Percentiles rank a stretch among this genome's conserved stretches.
These are phyloP conservation scores for Anthracocystis panici-leucophaei DNA, from an alignment of 1,284 basidiomycete genomes.

Conservation along the genomic window DNA sequence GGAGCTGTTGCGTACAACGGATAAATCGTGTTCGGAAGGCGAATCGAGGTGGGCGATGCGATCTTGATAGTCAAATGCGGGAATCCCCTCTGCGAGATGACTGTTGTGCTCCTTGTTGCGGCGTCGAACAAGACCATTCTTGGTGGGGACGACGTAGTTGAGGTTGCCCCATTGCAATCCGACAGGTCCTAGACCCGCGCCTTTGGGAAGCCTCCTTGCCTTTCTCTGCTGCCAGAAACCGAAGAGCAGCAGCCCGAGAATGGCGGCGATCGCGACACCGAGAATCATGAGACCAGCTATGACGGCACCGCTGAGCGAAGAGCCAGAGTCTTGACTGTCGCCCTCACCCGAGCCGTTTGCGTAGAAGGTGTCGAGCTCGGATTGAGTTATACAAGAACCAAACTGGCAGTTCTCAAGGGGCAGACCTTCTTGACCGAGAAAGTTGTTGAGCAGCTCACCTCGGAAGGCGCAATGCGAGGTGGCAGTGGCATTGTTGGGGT, in stretches of 20 bases:
- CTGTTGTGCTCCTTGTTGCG: constrained; percentile 3
- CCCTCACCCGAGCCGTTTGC: constrained; percentile 28
- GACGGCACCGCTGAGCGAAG: constrained; percentile 45
- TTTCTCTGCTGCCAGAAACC: constrained; percentile 41
- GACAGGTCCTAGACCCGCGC: constrained; percentile 24
- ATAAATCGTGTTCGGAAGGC: constrained; percentile 4
- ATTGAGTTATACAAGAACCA: constrained; percentile 54
- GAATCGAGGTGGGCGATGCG: constrained; percentile 19
- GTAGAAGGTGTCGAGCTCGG: constrained; percentile 44
- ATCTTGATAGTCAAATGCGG: constrained; percentile 13
- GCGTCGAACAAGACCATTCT: constrained; percentile 8
- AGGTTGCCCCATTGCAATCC: constrained; percentile 54
- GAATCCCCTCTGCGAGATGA: not conserved
- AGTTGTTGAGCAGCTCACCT: constrained; percentile 46
- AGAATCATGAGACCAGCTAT: constrained; percentile 58
- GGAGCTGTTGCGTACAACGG: constrained; percentile 33
- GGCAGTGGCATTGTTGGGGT: constrained; percentile 42
- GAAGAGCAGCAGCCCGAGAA: constrained; percentile 32
- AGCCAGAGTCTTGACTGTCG: constrained; percentile 2
- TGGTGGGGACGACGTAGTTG: constrained; percentile 33
- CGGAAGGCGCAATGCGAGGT: constrained; percentile 47
- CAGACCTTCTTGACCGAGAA: constrained; percentile 52
- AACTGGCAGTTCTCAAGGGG: constrained; percentile 50
- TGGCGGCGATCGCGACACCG: constrained; percentile 35
- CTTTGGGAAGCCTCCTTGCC: constrained; percentile 31